A percentile compares a stretch with the other conserved stretches of the same genome.
These are phyloP conservation scores for Myxozyma kluyveri DNA, from an alignment of 805 yeast genomes.

Conservation along the genomic window DNA sequence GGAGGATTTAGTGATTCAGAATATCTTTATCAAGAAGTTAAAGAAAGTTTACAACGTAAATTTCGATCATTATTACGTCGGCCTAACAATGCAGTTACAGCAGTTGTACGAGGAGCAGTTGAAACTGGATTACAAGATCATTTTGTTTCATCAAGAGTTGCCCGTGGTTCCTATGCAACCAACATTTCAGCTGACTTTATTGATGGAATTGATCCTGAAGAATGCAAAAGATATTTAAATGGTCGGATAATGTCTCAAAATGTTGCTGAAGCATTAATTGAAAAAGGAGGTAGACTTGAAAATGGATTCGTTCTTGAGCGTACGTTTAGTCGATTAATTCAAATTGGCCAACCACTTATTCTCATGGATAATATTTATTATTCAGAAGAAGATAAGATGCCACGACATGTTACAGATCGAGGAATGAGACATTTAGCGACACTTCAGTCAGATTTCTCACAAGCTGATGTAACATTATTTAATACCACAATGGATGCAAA, in stretches of 20 bases:
- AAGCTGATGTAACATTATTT: slow-evolving; percentile 1
- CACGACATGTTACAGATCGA: slow-evolving; percentile 9
- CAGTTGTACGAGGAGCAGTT: slow-evolving; percentile 28
- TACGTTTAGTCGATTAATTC: slow-evolving; percentile 11
- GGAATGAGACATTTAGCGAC: slow-evolving; percentile 5
- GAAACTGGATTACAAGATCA: slow-evolving; percentile 20
- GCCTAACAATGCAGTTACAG: slow-evolving; percentile 22
- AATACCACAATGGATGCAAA: not conserved
- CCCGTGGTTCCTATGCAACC: slow-evolving; percentile 23
- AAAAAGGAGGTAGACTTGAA: slow-evolving; percentile 15
- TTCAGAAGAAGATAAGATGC: slow-evolving; percentile 18
- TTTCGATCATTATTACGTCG: slow-evolving; percentile 12
- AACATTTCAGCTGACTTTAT: slow-evolving; percentile 12
- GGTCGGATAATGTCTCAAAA: slow-evolving; percentile 15
- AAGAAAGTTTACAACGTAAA: slow-evolving; percentile 12
- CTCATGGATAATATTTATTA: slow-evolving; percentile 19
- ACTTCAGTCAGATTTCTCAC: slow-evolving; percentile 17
- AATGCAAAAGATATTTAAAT: slow-evolving; percentile 8
- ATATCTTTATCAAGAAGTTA: slow-evolving; percentile 16
- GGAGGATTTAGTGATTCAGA: slow-evolving; percentile 28
- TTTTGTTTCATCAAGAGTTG: slow-evolving; percentile 17
- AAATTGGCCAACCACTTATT: not conserved
- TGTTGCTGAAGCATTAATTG: slow-evolving; percentile 12
- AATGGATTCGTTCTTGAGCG: slow-evolving; percentile 9
- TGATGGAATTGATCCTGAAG: slow-evolving; percentile 19